Conservation (phyloP, 176 grass and related monocot species). For the Ensete ventricosum region DNA sequence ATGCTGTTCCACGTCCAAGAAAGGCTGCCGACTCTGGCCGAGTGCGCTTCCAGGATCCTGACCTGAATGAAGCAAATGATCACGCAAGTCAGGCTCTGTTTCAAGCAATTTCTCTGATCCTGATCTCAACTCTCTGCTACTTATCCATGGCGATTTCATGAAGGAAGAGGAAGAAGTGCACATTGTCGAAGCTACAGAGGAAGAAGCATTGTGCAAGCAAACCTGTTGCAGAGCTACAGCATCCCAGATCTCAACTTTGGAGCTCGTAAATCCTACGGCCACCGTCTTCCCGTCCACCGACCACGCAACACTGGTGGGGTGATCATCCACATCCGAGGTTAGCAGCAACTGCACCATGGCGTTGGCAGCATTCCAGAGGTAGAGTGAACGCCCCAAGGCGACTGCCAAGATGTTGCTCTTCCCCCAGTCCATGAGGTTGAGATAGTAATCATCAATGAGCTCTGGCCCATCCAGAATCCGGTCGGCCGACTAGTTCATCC, state of each 20-base stretch:
- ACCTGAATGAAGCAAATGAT: constrained; percentile 28
- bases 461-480: constrained; percentile 22
- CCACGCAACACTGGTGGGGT: constrained; percentile 36
- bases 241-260: constrained; percentile 35
- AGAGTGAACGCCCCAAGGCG: constrained; percentile 21
- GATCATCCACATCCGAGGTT: constrained; percentile 10
- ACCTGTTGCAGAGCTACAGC: constrained; percentile 17
- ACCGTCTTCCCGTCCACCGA: constrained; percentile 23
- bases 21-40: constrained; percentile 30
- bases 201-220: not conserved
- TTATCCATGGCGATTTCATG: not conserved
- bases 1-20: constrained; percentile 27
- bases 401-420: constrained; percentile 32
- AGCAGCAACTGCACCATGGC: constrained; percentile 9
- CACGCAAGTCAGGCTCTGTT: not conserved
- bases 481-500: constrained; percentile 16
- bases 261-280: constrained; percentile 30
- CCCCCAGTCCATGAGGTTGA: constrained; percentile 35
- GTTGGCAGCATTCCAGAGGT: constrained; percentile 20
- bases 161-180: not conserved
- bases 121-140: not conserved
- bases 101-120: not conserved
- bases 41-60: constrained; percentile 26
- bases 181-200: not conserved
- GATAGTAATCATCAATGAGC: constrained; percentile 20